Base-by-base conservation (phyloP, 1,284 basidiomycete species). In the Chalciporus sp. region DNA sequence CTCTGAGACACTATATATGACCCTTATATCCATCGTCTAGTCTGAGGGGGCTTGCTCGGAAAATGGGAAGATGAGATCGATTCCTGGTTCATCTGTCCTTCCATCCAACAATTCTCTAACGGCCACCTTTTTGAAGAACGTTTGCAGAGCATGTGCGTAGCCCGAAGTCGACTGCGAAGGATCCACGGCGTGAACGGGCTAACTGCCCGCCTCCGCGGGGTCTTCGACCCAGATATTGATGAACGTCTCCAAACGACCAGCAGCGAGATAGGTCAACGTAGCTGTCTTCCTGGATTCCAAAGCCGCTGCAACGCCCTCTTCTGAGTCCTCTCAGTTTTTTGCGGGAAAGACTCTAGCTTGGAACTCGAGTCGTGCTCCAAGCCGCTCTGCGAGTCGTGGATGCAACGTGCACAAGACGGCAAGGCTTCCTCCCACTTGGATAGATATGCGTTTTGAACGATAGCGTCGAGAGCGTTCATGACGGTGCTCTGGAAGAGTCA, bases 341-440 rank as follows among this genome's bases (percentile, higher is more conserved):
- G 44, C 41, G 43, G 53, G 61, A n/a, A 70, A 43, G 39, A 68
- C 57, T 16, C 50, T 54, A 16, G 70, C 71, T 35, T 69, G 67
- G 52, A 65, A 69, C 68, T 98, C 95, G 45, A 98, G 81, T 17
- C 96, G 81, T 60, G 90, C 85, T 17, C 97, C 96, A 42, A 99
- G 85, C 69, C 96, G 93, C 71, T 98, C 96, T 2, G 91, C 88
- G 7, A 99, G 79, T 88, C 49, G 83, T 76, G 58, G 78, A 83
- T 1, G 96, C 95, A 95, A 99, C 0, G 96, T 98, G 77, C 95
- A 98, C 14, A 98, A 73, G 3, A 99, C 94, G 44, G 98, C 95
- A 65, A 99, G 54, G 96, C 92, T 72, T 98, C 96, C 60, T 91
- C 87, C 97, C 96, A 99, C 70, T 99, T 95, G 52, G 84, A 78